These are phyloP conservation scores for Saccharomyces hybrid DNA, from an alignment of 1,139 yeast genomes.

Conservation along the genomic window DNA sequence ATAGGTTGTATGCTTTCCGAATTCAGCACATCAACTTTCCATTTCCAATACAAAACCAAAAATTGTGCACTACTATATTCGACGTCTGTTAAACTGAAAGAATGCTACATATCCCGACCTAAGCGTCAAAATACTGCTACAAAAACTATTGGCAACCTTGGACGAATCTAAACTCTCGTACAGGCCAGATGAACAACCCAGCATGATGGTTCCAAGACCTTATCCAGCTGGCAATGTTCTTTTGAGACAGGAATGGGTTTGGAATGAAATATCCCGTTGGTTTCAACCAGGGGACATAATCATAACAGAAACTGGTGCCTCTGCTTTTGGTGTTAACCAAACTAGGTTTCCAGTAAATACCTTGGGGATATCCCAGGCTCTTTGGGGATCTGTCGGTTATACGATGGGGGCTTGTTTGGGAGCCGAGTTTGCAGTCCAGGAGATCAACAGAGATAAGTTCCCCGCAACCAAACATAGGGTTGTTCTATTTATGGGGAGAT, in stretches of 20 bases:
- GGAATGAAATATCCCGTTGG: constrained; percentile 73
- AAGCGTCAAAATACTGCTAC: constrained; percentile 59
- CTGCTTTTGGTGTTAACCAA: constrained; percentile 77
- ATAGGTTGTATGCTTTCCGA: constrained; percentile 77
- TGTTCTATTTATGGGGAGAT: constrained; percentile 75
- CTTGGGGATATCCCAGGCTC: constrained; percentile 72
- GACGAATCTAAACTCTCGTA: constrained; percentile 34
- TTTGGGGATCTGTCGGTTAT: constrained; percentile 87
- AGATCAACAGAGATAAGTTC: constrained; percentile 39
- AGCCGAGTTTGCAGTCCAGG: constrained; percentile 73
- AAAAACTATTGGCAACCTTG: constrained; percentile 37
- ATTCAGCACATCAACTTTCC: constrained; percentile 81
- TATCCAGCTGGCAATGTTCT: constrained; percentile 32
- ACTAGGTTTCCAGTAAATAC: constrained; percentile 65
- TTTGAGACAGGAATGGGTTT: constrained; percentile 70
- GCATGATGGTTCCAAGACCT: constrained; percentile 31
- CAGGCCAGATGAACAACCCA: constrained; percentile 15
- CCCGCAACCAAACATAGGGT: constrained; percentile 46
- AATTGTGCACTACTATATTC: constrained; percentile 77
- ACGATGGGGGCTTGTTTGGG: constrained; percentile 81
- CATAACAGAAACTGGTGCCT: constrained; percentile 82
- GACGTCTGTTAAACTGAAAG: constrained; percentile 62
- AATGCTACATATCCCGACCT: constrained; percentile 67
- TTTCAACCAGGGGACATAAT: constrained; percentile 69
- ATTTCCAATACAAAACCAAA: constrained; percentile 66